Evolutionary conservation across 768 basidiomycete species (phyloP), one percentile per base, ranked within the genome.

Genomic region (Suillus subaureus): DNA sequence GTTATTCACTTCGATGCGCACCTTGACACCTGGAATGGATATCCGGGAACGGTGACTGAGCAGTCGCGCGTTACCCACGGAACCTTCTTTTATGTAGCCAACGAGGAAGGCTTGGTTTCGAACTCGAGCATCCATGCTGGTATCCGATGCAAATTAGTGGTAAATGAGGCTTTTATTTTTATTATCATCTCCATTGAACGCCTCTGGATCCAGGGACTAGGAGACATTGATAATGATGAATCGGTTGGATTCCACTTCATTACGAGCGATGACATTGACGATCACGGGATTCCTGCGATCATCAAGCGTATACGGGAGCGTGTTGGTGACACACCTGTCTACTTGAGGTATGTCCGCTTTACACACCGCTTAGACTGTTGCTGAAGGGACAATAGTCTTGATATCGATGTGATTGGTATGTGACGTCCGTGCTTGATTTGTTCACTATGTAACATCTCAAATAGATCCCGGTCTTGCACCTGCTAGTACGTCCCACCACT

Each of bases 1-100:
- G 90, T 92, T 54, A 91, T 94, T 55, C 94, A 95, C 73, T 93
- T 94, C 67, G 93, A 94, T 71, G 90, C 84, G 7, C 89, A 89
- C 70, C 79, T 87, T 77, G 91, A 93, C 71, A 92, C 92, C 8
- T 85, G 75, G 87, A 64, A 73, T 63, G 75, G 72, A 42, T 71
- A 72, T 56, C 77, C 77, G 11, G 83, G 80, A 21, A 81, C 73
- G 21, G 69, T 75, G 45, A 85, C 85, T 26, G 84, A 82, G 47
- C 89, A 88, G 75, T 89, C 87, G 57, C 87, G 81, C 65, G 80
- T 94, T 47, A 95, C 88, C 0, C 94, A 96, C 70, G 94, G 94
- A 63, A 91, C 90, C 1, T 96, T 94, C 80, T 96, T 96, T 79
- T 86, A 87, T 75, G 74, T 91, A 43, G 95, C 95, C 0, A 83